Percentiles rank a stretch among this genome's conserved stretches.
These are phyloP conservation scores for Ceratocystis diversiconidia DNA, from an alignment of 2,329 filamentous ascomycete species.

Conservation along the genomic window DNA sequence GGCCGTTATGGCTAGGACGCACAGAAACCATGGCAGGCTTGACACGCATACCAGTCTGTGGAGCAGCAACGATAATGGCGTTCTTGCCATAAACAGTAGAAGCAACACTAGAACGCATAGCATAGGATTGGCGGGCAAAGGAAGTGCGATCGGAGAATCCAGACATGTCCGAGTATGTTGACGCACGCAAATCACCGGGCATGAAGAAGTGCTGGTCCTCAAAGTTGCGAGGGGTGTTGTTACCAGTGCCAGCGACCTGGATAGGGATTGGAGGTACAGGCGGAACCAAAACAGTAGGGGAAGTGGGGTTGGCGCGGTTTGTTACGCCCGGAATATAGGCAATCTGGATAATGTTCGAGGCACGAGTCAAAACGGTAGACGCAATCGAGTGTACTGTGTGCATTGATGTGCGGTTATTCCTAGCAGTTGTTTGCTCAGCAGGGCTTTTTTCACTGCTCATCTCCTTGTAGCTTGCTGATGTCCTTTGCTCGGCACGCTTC, in stretches of 20 bases:
- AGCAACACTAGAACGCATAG: constrained; percentile 59
- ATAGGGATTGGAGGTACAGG: constrained; percentile 85
- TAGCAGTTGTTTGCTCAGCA: constrained; percentile 30
- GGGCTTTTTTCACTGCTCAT: constrained; percentile 30
- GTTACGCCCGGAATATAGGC: constrained; percentile 97
- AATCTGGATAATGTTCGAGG: constrained; percentile 98
- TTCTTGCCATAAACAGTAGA: constrained; percentile 92
- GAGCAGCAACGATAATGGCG: constrained; percentile 66
- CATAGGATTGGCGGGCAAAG: constrained; percentile 43
- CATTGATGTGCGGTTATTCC: constrained; percentile 57
- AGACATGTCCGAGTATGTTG: constrained; percentile 71
- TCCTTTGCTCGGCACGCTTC: constrained; percentile 39
- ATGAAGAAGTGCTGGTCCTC: constrained; percentile 88
- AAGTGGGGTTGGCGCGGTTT: constrained; percentile 75
- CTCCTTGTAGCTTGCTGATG: constrained; percentile 25
- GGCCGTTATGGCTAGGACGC: constrained; percentile 44
- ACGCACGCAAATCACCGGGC: constrained; percentile 77
- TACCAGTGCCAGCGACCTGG: constrained; percentile 35
- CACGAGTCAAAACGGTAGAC: constrained; percentile 85
- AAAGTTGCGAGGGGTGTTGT: constrained; percentile 38
- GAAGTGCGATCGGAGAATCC: constrained; percentile 47
- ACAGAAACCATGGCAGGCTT: constrained; percentile 91
- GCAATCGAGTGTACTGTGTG: constrained; percentile 85
- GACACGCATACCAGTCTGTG: constrained; percentile 72
- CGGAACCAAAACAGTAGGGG: constrained; percentile 67